Percentiles rank a stretch among this genome's conserved stretches.
These are phyloP conservation scores for Solanum gracilifrons DNA, from an alignment of 257 asterid species.

Conservation along the genomic window DNA sequence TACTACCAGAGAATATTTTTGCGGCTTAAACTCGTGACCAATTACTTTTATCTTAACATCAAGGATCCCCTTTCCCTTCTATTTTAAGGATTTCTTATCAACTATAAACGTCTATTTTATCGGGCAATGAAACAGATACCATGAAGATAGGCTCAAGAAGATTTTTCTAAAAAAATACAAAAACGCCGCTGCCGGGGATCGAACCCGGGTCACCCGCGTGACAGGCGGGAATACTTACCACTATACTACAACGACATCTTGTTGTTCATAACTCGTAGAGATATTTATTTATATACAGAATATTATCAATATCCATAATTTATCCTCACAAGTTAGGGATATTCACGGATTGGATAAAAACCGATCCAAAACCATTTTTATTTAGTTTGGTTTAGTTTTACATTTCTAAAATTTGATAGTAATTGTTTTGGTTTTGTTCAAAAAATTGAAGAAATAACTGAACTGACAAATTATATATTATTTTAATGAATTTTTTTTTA, in stretches of 20 bases:
- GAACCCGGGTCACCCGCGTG: slow-evolving; percentile 65
- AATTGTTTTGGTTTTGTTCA: not conserved
- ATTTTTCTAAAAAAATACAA: no score
- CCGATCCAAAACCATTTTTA: no score
- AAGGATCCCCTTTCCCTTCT: not conserved
- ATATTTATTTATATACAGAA: no score
- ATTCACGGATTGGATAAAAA: no score
- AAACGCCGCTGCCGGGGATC: not conserved
- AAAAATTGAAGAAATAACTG: not conserved
- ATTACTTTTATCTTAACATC: not conserved
- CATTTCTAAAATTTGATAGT: not conserved
- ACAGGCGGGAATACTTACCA: slow-evolving; percentile 58
- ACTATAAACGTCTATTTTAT: not conserved
- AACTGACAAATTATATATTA: not conserved
- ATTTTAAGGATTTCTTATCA: not conserved
- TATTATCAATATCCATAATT: no score
- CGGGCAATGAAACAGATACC: not conserved
- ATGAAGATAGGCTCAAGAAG: no score
- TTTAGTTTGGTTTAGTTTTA: no score
- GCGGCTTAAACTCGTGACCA: not conserved
- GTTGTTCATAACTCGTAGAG: accelerated
- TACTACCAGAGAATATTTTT: not conserved
- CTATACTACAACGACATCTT: slow-evolving; percentile 48
- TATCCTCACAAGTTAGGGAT: no score
- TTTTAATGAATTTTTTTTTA: no score